A percentile compares a stretch with the other conserved stretches of the same genome.
These are phyloP conservation scores for Bullera alba DNA, from an alignment of 768 basidiomycete species.

Conservation along the genomic window DNA sequence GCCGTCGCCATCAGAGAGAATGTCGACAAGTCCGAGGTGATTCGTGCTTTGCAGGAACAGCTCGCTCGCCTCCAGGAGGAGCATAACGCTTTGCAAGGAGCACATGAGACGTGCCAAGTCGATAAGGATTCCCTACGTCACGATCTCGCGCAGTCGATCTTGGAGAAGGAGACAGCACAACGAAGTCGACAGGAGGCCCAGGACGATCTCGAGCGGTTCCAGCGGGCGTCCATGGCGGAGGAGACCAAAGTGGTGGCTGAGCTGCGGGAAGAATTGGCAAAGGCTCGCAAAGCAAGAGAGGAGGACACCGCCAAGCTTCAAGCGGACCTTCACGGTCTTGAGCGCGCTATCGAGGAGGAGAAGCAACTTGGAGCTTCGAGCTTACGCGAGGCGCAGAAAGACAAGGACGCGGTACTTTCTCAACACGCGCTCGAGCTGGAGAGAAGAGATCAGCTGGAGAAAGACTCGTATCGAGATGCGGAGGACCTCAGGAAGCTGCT, in stretches of 20 bases:
- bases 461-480: not conserved
- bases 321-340: no score
- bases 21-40: no score
- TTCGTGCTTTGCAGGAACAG: no score
- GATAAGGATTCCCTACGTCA: no score
- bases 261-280: not conserved
- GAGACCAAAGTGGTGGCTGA: not conserved
- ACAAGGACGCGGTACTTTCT: not conserved
- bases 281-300: not conserved
- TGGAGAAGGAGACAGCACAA: not conserved
- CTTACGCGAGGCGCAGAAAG: no score
- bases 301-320: no score
- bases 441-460: not conserved
- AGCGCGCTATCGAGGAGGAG: no score
- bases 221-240: not conserved
- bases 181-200: conserved; percentile 9
- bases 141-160: not conserved
- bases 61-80: no score
- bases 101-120: not conserved
- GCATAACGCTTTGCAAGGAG: no score
- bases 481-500: not conserved
- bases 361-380: no score
- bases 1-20: no score
- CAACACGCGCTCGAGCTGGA: not conserved
- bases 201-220: conserved; percentile 14